Conservation (phyloP, 306 rosid genomes). For the Prunus davidiana region DNA sequence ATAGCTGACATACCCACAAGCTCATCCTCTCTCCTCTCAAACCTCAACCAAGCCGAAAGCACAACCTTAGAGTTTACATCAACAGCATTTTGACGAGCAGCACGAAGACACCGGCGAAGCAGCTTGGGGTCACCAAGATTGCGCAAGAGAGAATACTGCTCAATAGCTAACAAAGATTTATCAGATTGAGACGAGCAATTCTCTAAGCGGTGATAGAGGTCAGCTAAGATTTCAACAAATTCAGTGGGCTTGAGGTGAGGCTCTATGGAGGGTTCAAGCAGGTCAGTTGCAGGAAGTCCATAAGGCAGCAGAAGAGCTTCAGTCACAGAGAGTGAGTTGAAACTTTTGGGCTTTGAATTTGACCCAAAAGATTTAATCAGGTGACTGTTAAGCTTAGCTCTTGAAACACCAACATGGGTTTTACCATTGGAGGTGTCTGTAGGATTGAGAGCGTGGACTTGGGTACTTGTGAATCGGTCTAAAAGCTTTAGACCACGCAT, state of each 20-base stretch:
- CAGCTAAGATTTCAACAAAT: conserved; percentile 52
- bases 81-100: conserved; percentile 54
- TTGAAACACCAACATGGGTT: conserved; percentile 23
- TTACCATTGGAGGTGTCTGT: conserved; percentile 37
- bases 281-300: conserved; percentile 55
- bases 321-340: conserved; percentile 35
- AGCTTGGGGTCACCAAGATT: conserved; percentile 62
- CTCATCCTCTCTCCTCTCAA: conserved; percentile 82
- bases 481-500: conserved; percentile 64
- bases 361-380: conserved; percentile 47
- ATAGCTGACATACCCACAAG: conserved; percentile 48
- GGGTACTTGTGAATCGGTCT: conserved; percentile 66
- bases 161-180: conserved; percentile 45
- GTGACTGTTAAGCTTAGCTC: conserved; percentile 40
- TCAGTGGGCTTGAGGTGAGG: conserved; percentile 57
- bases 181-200: conserved; percentile 33
- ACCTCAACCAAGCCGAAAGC: conserved; percentile 69
- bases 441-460: conserved; percentile 68
- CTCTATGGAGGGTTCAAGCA: conserved; percentile 65
- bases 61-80: conserved; percentile 69
- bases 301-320: conserved; percentile 38
- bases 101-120: conserved; percentile 60
- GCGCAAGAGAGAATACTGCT: conserved; percentile 55
- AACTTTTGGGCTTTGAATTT: conserved; percentile 55
- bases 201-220: conserved; percentile 51